Evolutionary conservation across 2,329 filamentous ascomycete species (phyloP).

Genomic region (Claviceps monticola): DNA sequence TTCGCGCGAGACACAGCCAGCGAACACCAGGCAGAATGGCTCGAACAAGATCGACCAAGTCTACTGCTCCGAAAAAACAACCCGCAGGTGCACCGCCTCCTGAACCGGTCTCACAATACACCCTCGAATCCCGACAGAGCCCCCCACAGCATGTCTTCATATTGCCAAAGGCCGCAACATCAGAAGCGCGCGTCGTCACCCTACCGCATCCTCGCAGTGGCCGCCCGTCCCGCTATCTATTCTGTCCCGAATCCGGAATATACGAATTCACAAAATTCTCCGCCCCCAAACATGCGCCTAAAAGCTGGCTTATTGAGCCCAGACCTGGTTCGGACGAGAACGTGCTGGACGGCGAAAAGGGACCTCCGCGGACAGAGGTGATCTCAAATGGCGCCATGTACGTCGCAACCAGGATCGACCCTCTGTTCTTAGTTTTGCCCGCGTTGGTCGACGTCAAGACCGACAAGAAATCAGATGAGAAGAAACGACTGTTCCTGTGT

Average conservation of each 20-base stretch:
- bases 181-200: slow-evolving; percentile 43
- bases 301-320: slow-evolving; percentile 47
- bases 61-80: slow-evolving; percentile 9
- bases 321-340: slow-evolving; percentile 9
- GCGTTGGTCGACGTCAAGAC: slow-evolving; percentile 38
- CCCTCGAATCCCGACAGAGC: slow-evolving; percentile 23
- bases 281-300: slow-evolving; percentile 36
- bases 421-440: slow-evolving; percentile 71
- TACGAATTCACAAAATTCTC: slow-evolving; percentile 50
- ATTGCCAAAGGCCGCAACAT: slow-evolving; percentile 38
- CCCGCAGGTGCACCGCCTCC: slow-evolving; percentile 15
- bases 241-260: slow-evolving; percentile 47
- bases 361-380: slow-evolving; percentile 21
- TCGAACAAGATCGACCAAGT: slow-evolving; percentile 32
- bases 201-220: slow-evolving; percentile 45
- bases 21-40: slow-evolving; percentile 25
- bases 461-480: slow-evolving; percentile 27
- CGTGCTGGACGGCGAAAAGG: slow-evolving; percentile 7
- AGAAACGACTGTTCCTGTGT: slow-evolving; percentile 52
- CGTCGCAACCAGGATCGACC: slow-evolving; percentile 71
- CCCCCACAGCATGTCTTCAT: slow-evolving; percentile 45
- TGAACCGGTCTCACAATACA: slow-evolving; percentile 22
- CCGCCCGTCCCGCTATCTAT: slow-evolving; percentile 43
- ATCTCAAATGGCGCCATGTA: slow-evolving; percentile 61
- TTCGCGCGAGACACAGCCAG: not conserved